phyloP scores from a whole-genome alignment of 2,329 filamentous ascomycete species.

The Sarocladiaceae sp. region DNA sequence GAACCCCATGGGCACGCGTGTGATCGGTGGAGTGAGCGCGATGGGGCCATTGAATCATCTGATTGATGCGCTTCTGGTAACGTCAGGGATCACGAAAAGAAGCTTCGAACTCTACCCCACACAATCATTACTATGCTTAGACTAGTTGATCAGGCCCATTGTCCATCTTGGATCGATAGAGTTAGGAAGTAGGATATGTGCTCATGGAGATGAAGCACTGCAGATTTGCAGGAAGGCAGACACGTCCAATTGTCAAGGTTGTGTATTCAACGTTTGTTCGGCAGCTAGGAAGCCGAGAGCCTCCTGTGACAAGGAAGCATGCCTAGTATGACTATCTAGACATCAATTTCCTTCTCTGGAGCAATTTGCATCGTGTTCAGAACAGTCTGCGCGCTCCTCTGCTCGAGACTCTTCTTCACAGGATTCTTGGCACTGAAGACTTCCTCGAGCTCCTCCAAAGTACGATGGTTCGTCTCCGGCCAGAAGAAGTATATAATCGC shows the following conservation, averaged over 20 bases:
- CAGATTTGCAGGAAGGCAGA: too few relatives aligned
- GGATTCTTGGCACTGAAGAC: slow-evolving; percentile 37
- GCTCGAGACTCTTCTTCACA: slow-evolving; percentile 8
- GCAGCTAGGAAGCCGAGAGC: too few relatives aligned
- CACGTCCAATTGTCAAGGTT: too few relatives aligned
- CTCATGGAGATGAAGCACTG: too few relatives aligned
- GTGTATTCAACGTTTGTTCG: too few relatives aligned
- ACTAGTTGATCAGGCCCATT: too few relatives aligned
- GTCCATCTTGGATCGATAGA: too few relatives aligned
- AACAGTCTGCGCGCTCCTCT: slow-evolving; percentile 35
- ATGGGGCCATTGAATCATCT: not conserved
- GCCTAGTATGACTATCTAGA: not conserved
- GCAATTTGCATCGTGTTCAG: slow-evolving; percentile 33
- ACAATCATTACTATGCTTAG: too few relatives aligned
- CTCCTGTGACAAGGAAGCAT: too few relatives aligned
- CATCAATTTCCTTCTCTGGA: slow-evolving; percentile 20
- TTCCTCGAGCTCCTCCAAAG: slow-evolving; percentile 50
- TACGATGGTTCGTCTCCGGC: slow-evolving; percentile 42
- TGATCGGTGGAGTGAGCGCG: not conserved
- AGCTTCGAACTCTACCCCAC: not conserved
- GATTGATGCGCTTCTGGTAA: slow-evolving; percentile 6
- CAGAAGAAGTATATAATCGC: slow-evolving; percentile 46
- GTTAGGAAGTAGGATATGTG: too few relatives aligned
- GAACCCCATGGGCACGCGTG: slow-evolving; percentile 10
- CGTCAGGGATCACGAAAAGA: not conserved